These are phyloP conservation scores for Coniochaeta sp. DNA, from an alignment of 2,329 filamentous ascomycete species.

Conservation along the genomic window DNA sequence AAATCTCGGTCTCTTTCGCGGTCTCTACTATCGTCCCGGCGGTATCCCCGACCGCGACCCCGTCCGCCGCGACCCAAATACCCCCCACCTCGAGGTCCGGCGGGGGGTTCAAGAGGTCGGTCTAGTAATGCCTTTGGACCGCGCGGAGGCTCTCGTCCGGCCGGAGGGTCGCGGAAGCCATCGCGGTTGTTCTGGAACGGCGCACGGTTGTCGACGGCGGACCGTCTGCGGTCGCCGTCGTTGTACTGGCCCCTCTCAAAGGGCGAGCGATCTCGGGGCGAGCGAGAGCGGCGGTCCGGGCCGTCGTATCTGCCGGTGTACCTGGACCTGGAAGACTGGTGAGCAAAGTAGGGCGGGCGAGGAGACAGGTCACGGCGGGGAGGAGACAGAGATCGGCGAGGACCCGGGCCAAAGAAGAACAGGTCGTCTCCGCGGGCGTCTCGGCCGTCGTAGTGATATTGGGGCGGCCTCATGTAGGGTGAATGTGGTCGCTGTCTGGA, in stretches of 20 bases:
- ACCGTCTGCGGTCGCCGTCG: slow-evolving; percentile 63
- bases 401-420: background rate
- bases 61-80: slow-evolving; percentile 52
- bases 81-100: slow-evolving; percentile 59
- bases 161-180: slow-evolving; percentile 44
- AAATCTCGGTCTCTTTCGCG: slow-evolving; percentile 56
- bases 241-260: slow-evolving; percentile 51
- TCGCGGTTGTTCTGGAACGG: slow-evolving; percentile 36
- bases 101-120: slow-evolving; percentile 58
- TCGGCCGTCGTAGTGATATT: slow-evolving; percentile 2
- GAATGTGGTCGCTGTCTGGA: background rate
- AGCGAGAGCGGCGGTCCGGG: slow-evolving; percentile 53
- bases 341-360: slow-evolving; percentile 11
- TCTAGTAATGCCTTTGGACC: slow-evolving; percentile 76
- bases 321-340: slow-evolving; percentile 38
- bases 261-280: slow-evolving; percentile 61
- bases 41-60: slow-evolving; percentile 46
- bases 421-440: background rate
- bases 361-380: slow-evolving; percentile 3
- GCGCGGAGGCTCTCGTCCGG: slow-evolving; percentile 65
- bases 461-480: background rate
- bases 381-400: background rate
- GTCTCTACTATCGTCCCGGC: slow-evolving; percentile 56
- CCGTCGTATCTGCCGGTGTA: slow-evolving; percentile 55
- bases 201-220: slow-evolving; percentile 16